Conservation (phyloP, 805 yeast species). For the Maudiozyma turicensis region DNA sequence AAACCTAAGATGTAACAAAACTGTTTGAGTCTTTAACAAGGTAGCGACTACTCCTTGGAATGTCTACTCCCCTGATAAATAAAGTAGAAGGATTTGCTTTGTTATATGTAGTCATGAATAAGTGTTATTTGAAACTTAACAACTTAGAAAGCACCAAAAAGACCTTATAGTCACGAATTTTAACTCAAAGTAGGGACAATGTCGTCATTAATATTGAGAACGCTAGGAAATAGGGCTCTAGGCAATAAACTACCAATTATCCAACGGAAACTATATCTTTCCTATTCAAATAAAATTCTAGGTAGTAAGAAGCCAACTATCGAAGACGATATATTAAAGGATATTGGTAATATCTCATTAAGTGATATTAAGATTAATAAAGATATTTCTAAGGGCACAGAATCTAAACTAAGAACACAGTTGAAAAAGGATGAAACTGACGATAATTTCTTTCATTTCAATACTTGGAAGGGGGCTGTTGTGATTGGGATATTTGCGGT, state of each 20-base stretch:
- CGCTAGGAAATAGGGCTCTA: background rate
- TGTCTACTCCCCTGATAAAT: no score
- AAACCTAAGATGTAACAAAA: no score
- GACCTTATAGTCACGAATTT: no score
- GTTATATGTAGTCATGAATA: no score
- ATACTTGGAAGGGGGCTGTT: conserved; percentile 76
- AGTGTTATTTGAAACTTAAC: no score
- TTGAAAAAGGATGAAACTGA: background rate
- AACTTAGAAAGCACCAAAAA: no score
- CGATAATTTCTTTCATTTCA: conserved; percentile 33
- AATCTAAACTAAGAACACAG: background rate
- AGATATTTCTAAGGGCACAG: background rate
- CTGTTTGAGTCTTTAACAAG: no score
- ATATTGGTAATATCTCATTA: conserved; percentile 1
- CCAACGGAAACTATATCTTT: background rate
- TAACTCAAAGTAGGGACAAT: background rate
- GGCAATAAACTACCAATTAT: background rate
- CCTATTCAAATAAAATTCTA: background rate
- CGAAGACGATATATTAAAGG: background rate
- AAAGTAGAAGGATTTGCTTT: no score
- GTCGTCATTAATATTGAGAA: background rate
- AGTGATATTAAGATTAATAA: conserved; percentile 2
- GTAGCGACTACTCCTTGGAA: no score
- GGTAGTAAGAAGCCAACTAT: background rate
- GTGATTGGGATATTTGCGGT: conserved; percentile 57